These are phyloP conservation scores for Bigelowiella natans DNA, from an alignment of 78 protist genomes.

Conservation along the genomic window DNA sequence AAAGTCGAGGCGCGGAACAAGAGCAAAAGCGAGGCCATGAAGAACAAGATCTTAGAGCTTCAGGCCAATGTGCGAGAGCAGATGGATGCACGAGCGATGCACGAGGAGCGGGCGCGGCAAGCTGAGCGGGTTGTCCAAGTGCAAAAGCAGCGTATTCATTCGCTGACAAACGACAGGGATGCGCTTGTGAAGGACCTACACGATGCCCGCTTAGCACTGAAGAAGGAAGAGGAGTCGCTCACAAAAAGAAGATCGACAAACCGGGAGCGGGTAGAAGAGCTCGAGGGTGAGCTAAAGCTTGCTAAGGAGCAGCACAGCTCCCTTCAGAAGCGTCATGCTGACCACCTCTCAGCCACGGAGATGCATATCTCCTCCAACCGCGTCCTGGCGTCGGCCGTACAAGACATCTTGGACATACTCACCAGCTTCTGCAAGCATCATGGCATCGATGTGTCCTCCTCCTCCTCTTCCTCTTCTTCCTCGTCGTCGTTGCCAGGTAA, in stretches of 20 bases:
- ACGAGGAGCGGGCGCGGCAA: neutral
- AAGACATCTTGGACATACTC: neutral
- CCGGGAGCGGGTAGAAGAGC: neutral
- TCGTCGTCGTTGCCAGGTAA: neutral
- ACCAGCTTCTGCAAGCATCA: neutral
- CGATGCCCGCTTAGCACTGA: neutral
- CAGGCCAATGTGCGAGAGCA: neutral
- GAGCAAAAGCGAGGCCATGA: too few relatives aligned
- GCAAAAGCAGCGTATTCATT: neutral
- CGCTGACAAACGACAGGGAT: neutral
- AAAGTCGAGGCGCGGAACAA: too few relatives aligned
- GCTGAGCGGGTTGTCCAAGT: neutral
- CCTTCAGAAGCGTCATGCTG: neutral
- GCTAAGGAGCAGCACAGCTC: neutral
- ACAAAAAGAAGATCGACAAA: too few relatives aligned
- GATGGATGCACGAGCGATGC: neutral
- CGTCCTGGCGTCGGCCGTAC: neutral
- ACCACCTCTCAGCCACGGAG: neutral
- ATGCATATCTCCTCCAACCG: neutral
- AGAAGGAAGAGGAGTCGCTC: neutral
- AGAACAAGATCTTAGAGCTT: neutral
- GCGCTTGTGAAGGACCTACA: neutral
- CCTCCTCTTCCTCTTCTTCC: neutral
- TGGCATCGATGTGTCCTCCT: neutral
- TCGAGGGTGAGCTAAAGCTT: neutral